A percentile compares a stretch with the other conserved stretches of the same genome.
phyloP scores from a whole-genome alignment of 805 yeast species.

The Myxozyma melibiosi region DNA sequence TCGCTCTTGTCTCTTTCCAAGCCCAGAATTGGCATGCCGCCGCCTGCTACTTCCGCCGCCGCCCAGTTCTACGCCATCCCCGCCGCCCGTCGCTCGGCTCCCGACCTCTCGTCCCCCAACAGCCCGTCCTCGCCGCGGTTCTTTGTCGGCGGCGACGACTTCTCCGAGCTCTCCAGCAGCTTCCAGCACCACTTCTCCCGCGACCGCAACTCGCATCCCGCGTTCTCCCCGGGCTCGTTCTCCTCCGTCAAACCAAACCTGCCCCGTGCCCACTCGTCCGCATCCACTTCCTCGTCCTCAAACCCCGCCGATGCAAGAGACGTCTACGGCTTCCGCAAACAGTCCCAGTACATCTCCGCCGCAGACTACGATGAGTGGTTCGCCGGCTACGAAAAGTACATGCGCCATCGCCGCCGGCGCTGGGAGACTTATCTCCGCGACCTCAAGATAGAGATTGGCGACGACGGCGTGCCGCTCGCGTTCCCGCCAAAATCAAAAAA shows the following conservation, averaged over 20 bases:
- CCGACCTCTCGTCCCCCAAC: not conserved
- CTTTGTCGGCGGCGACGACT: not conserved
- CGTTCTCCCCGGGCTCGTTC: conserved; percentile 14
- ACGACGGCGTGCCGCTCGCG: conserved; percentile 56
- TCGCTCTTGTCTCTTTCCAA: no score
- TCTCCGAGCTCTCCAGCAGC: not conserved
- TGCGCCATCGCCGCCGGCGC: conserved; percentile 66
- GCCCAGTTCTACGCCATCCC: not conserved
- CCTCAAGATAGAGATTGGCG: conserved; percentile 57
- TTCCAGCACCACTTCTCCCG: conserved; percentile 7
- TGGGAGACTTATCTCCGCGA: conserved; percentile 72
- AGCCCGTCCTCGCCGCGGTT: not conserved
- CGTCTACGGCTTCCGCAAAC: conserved; percentile 84
- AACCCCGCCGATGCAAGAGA: conserved; percentile 50
- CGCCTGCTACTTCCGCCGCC: not conserved
- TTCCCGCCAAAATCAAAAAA: conserved; percentile 81
- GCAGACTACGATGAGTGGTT: conserved; percentile 77
- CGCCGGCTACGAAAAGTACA: conserved; percentile 62
- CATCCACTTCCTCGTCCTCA: not conserved
- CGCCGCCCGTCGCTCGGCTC: conserved; percentile 8
- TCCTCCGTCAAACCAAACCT: conserved; percentile 2
- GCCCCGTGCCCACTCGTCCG: not conserved
- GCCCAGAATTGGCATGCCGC: no score
- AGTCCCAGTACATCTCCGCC: conserved; percentile 54
- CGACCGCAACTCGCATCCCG: conserved; percentile 8